Percentiles rank a stretch among this genome's conserved stretches.
Evolutionary conservation across 1,284 basidiomycete genomes (phyloP).

Genomic region (Boletellus deceptivus): DNA sequence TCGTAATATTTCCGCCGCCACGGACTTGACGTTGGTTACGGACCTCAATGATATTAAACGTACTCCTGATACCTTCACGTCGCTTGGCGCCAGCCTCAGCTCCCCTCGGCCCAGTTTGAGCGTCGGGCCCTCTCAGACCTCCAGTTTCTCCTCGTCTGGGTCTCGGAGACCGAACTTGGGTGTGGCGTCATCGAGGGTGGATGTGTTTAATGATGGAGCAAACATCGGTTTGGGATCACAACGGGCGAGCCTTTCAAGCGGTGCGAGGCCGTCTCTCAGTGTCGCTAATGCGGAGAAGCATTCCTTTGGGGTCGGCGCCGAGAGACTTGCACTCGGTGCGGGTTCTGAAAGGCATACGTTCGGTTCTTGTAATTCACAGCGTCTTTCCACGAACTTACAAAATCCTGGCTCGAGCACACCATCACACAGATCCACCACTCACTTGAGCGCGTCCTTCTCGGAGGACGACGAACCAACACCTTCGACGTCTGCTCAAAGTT

Average conservation of each 20-base stretch:
- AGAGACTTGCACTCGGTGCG: constrained; percentile 15
- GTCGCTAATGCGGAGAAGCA: constrained; percentile 18
- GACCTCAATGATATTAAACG: constrained; percentile 28
- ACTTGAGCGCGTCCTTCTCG: constrained; percentile 8
- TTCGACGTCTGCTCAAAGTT: constrained; percentile 7
- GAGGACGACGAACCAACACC: constrained; percentile 17
- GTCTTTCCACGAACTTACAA: constrained; percentile 13
- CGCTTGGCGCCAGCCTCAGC: constrained; percentile 26
- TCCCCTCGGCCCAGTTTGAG: constrained; percentile 28
- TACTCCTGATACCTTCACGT: constrained; percentile 27
- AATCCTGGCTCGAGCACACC: constrained; percentile 12
- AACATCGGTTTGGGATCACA: constrained; percentile 21
- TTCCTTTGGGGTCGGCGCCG: constrained; percentile 13
- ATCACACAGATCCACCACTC: constrained; percentile 12
- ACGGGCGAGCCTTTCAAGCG: constrained; percentile 21
- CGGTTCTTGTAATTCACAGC: constrained; percentile 16
- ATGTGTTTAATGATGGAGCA: constrained; percentile 19
- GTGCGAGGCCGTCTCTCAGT: constrained; percentile 23
- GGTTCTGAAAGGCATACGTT: constrained; percentile 15
- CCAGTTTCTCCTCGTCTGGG: constrained; percentile 25
- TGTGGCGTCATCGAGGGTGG: constrained; percentile 14
- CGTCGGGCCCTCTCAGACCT: constrained; percentile 27
- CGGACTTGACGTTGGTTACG: constrained; percentile 23
- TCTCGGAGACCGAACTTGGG: constrained; percentile 24
- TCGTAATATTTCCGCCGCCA: constrained; percentile 16